Base-by-base conservation (phyloP, 257 asterid genomes). In the Rehmannia glutinosa region DNA sequence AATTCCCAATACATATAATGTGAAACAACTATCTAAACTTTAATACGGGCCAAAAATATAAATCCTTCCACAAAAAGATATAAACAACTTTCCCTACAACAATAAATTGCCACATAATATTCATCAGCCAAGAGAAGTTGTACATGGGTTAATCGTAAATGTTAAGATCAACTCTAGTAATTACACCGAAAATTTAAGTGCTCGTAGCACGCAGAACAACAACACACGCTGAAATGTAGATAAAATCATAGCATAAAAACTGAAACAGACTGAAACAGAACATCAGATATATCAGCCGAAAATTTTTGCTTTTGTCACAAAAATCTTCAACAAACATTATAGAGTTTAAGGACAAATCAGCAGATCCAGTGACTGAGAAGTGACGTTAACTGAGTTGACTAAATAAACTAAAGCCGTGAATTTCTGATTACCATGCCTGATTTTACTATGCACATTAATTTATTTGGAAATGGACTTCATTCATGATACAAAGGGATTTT, bases 381-480 rank as follows among this genome's bases (percentile, higher is more conserved):
- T 13, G 15, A 55, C 92, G 32, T 70, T 80, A 67, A 70, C 15
- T 64, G 49, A 89, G 89, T 64, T 84, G 82, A 73, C 71, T 61
- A 41, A 59, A n/a, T n/a, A n/a, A n/a, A n/a, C n/a, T n/a, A n/a
- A n/a, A n/a, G n/a, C n/a, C n/a, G n/a, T n/a, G n/a, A n/a, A n/a
- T n/a, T n/a, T n/a, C n/a, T n/a, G n/a, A n/a, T n/a, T n/a, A n/a
- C n/a, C n/a, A n/a, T n/a, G n/a, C n/a, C n/a, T n/a, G n/a, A n/a
- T n/a, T n/a, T n/a, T n/a, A n/a, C n/a, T n/a, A n/a, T n/a, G n/a
- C n/a, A n/a, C n/a, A n/a, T n/a, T n/a, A n/a, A n/a, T n/a, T n/a
- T n/a, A n/a, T n/a, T n/a, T n/a, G n/a, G n/a, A n/a, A n/a, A n/a
- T n/a, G n/a, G n/a, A n/a, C n/a, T n/a, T n/a, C n/a, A n/a, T n/a